These are phyloP conservation scores for Calonectria pteridis DNA, from an alignment of 2,329 filamentous ascomycete genomes.

Conservation along the genomic window DNA sequence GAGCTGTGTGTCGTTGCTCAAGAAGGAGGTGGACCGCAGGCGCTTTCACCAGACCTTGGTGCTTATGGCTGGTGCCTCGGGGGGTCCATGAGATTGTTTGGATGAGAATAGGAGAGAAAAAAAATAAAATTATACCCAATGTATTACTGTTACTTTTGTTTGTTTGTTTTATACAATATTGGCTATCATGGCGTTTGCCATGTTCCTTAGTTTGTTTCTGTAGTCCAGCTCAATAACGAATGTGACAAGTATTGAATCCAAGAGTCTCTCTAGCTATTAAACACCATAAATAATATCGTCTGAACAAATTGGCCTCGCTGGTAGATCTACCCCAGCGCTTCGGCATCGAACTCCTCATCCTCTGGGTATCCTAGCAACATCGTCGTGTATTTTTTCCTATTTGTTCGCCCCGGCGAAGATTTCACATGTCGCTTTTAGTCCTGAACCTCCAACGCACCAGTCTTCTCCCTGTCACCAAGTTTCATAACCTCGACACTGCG, in stretches of 20 bases:
- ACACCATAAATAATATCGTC: background rate
- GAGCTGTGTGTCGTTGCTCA: conserved; percentile 72
- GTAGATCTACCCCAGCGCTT: background rate
- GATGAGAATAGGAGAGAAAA: background rate
- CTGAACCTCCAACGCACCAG: conserved; percentile 38
- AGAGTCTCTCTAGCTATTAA: background rate
- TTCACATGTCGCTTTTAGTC: conserved; percentile 16
- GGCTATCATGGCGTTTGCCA: background rate
- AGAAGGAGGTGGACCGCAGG: conserved; percentile 73
- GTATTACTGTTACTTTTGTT: background rate
- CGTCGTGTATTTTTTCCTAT: background rate
- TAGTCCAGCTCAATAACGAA: background rate
- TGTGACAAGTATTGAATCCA: background rate
- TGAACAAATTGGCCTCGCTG: background rate
- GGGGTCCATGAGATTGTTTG: background rate
- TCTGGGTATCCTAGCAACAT: background rate
- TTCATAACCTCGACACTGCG: conserved; percentile 38
- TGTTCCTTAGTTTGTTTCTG: background rate
- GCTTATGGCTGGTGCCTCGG: conserved; percentile 48
- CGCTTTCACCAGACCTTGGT: conserved; percentile 63
- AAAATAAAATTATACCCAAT: conserved; percentile 18
- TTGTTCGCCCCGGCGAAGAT: background rate
- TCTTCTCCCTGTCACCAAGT: conserved; percentile 41
- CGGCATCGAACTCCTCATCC: background rate
- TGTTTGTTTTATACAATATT: background rate